phyloP scores from a whole-genome alignment of 805 yeast species.

The Metschnikowia matae region DNA sequence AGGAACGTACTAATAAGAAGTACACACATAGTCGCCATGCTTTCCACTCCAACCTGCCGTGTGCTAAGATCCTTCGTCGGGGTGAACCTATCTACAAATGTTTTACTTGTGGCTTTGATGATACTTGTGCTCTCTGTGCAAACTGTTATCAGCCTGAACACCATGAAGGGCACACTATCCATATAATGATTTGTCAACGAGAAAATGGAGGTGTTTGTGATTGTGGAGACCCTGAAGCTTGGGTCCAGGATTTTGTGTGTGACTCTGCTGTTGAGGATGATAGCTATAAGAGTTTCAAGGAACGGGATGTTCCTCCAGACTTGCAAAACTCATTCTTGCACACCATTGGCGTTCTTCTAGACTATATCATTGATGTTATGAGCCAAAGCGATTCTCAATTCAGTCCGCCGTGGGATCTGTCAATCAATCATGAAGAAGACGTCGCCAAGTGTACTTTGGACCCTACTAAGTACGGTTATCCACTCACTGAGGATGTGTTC shows the following conservation, averaged over 20 bases:
- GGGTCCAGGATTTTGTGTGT: constrained; percentile 56
- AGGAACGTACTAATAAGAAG: constrained; percentile 15
- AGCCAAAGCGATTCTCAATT: constrained; percentile 44
- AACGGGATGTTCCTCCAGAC: constrained; percentile 38
- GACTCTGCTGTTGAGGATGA: constrained; percentile 23
- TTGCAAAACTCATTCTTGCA: constrained; percentile 33
- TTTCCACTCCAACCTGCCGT: constrained; percentile 62
- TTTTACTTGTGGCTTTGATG: constrained; percentile 71
- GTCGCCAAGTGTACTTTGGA: constrained; percentile 32
- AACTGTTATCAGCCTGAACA: constrained; percentile 65
- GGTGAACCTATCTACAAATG: constrained; percentile 86
- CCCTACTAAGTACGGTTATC: constrained; percentile 40
- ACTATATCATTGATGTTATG: constrained; percentile 61
- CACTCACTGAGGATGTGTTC: constrained; percentile 33
- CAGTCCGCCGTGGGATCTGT: constrained; percentile 24
- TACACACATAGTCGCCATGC: constrained; percentile 29
- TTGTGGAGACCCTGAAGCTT: constrained; percentile 87
- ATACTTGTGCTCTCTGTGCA: constrained; percentile 78
- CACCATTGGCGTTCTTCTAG: constrained; percentile 48
- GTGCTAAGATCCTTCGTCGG: constrained; percentile 64
- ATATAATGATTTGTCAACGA: constrained; percentile 57
- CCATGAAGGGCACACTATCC: constrained; percentile 71
- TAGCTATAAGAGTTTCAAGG: constrained; percentile 6
- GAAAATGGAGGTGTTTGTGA: constrained; percentile 82
- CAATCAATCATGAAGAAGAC: constrained; percentile 23